phyloP scores from a whole-genome alignment of 768 basidiomycete genomes.

The Russula dissimulans region DNA sequence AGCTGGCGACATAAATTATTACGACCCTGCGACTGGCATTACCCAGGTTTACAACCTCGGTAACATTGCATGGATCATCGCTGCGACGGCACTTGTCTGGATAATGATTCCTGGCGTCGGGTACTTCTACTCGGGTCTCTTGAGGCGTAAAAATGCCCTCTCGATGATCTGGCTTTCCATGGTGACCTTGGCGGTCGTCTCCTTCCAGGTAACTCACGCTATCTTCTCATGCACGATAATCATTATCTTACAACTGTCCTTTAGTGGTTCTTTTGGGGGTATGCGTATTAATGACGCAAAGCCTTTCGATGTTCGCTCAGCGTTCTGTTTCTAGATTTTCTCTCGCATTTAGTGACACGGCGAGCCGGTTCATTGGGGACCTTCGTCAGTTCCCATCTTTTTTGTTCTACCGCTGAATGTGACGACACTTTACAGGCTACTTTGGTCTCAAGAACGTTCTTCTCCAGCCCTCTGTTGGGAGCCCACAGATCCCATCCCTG shows the following conservation, averaged over 20 bases:
- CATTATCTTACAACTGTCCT: constrained; percentile 13
- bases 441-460: constrained; percentile 79
- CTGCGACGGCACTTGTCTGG: constrained; percentile 73
- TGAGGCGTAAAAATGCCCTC: constrained; percentile 88
- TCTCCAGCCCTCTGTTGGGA: constrained; percentile 65
- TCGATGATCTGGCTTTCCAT: constrained; percentile 81
- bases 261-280: constrained; percentile 97
- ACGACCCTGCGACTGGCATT: constrained; percentile 17
- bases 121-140: constrained; percentile 84
- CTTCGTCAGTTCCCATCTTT: constrained; percentile 43
- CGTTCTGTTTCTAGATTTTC: constrained; percentile 41
- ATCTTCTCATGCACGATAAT: not conserved
- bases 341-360: constrained; percentile 78
- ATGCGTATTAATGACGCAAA: not conserved
- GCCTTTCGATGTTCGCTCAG: not conserved
- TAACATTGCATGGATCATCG: constrained; percentile 61
- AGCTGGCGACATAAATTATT: constrained; percentile 35
- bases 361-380: constrained; percentile 70
- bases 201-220: constrained; percentile 55
- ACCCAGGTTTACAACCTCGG: constrained; percentile 45
- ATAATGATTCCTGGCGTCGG: constrained; percentile 61
- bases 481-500: constrained; percentile 58
- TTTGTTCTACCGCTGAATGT: not conserved
- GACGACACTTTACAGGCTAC: constrained; percentile 43
- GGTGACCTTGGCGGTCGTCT: constrained; percentile 67